Evolutionary conservation across 148 eudicot genomes (phyloP).

Genomic region (Vaccinium macrocarpon): DNA sequence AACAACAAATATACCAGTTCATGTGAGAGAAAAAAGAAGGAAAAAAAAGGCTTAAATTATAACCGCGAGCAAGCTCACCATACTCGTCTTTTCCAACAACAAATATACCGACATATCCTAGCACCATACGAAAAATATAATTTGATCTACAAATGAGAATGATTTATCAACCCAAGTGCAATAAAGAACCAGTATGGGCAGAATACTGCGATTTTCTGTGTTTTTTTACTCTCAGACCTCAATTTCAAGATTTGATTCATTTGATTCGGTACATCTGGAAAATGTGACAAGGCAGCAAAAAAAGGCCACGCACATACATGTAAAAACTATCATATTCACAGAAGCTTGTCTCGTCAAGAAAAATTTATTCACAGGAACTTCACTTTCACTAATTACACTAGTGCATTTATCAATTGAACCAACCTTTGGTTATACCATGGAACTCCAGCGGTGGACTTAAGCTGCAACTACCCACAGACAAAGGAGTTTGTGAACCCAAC

Average conservation of each 20-base stretch:
- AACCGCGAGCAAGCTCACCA: too few relatives aligned
- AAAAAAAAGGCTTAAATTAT: too few relatives aligned
- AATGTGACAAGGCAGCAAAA: not conserved
- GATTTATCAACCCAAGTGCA: too few relatives aligned
- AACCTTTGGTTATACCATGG: not conserved
- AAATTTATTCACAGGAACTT: not conserved
- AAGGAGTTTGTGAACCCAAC: not conserved
- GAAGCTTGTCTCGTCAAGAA: not conserved
- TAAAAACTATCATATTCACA: not conserved
- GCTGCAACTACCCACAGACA: constrained; percentile 6
- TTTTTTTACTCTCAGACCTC: too few relatives aligned
- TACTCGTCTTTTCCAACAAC: too few relatives aligned
- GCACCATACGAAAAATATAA: too few relatives aligned
- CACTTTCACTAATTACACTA: not conserved
- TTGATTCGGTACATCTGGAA: not conserved
- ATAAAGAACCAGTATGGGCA: too few relatives aligned
- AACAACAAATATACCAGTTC: too few relatives aligned
- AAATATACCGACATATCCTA: too few relatives aligned
- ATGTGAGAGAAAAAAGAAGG: too few relatives aligned
- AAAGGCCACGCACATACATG: not conserved
- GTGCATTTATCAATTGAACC: not conserved
- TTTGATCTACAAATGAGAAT: too few relatives aligned
- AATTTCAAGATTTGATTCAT: not conserved
- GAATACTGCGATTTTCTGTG: too few relatives aligned
- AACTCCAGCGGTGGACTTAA: not conserved